Evolutionary conservation across 2,329 filamentous ascomycete species (phyloP).

Genomic region (Pleurostoma richardsiae): DNA sequence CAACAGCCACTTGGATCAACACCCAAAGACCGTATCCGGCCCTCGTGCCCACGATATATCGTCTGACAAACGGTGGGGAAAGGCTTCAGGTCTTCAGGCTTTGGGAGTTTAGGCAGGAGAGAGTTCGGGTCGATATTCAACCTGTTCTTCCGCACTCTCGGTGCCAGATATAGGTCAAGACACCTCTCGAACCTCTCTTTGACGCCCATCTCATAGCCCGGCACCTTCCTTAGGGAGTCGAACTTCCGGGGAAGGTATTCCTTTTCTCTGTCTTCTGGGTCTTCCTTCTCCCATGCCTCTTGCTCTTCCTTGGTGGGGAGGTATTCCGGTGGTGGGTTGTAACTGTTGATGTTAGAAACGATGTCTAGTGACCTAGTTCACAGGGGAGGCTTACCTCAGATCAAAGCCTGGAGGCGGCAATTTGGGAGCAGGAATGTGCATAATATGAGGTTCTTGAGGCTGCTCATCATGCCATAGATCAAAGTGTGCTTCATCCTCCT

Average conservation of each 20-base stretch:
- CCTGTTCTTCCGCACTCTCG: constrained; percentile 84
- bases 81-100: constrained; percentile 86
- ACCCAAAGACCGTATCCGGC: constrained; percentile 77
- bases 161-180: constrained; percentile 90
- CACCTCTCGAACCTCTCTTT: constrained; percentile 97
- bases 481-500: constrained; percentile 69
- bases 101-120: constrained; percentile 85
- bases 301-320: constrained; percentile 81
- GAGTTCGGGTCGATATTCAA: constrained; percentile 96
- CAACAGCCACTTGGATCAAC: constrained; percentile 83
- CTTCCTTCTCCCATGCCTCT: constrained; percentile 76
- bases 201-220: constrained; percentile 83
- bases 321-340: constrained; percentile 94
- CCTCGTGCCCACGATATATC: constrained; percentile 82
- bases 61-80: constrained; percentile 90
- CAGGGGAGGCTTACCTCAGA: constrained; percentile 32
- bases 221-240: constrained; percentile 81
- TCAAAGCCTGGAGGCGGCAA: constrained; percentile 90
- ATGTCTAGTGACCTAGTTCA: no score
- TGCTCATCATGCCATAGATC: constrained; percentile 96
- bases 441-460: constrained; percentile 74
- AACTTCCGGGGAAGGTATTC: constrained; percentile 82
- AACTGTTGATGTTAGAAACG: constrained; percentile 44
- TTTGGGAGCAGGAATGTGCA: constrained; percentile 95
- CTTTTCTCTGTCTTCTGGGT: constrained; percentile 86